These are phyloP conservation scores for Pseudopyricularia javanii DNA, from an alignment of 2,329 filamentous ascomycete genomes.

Conservation along the genomic window DNA sequence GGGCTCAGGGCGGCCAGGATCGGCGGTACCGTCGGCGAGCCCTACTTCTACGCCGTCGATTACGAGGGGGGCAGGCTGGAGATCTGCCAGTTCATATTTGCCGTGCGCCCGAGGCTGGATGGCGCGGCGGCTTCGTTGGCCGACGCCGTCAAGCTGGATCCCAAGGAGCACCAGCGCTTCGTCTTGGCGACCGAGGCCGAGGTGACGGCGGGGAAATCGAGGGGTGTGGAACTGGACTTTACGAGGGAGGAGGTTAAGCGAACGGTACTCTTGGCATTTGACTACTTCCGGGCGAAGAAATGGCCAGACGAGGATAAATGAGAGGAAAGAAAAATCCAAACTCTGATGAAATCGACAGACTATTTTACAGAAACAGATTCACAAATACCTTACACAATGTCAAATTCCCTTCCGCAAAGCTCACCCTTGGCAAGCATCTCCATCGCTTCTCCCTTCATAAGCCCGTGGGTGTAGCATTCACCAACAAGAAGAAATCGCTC, in stretches of 20 bases:
- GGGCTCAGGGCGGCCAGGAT: constrained; percentile 14
- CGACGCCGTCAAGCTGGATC: constrained; percentile 14
- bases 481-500: constrained; percentile 3
- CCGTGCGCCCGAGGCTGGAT: constrained; percentile 11
- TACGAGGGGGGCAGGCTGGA: not conserved
- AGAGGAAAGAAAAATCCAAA: not conserved
- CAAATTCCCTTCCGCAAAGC: not conserved
- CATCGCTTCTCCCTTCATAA: constrained; percentile 10
- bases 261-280: not conserved
- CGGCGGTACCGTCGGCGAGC: constrained; percentile 6
- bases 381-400: not conserved
- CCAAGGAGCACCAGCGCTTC: constrained; percentile 18
- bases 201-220: constrained; percentile 6
- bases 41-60: constrained; percentile 1
- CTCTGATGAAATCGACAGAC: not conserved
- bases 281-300: constrained; percentile 3
- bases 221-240: not conserved
- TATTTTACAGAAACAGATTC: not conserved
- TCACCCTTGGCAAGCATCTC: constrained; percentile 3
- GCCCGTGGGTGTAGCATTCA: constrained; percentile 4
- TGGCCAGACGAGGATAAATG: not conserved
- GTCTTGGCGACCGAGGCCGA: constrained; percentile 17
- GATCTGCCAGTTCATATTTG: constrained; percentile 16
- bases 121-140: constrained; percentile 1
- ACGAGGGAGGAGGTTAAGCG: constrained; percentile 6